Evolutionary conservation across 2,329 filamentous ascomycete species (phyloP).

Genomic region (Paecilomyces formosus): DNA sequence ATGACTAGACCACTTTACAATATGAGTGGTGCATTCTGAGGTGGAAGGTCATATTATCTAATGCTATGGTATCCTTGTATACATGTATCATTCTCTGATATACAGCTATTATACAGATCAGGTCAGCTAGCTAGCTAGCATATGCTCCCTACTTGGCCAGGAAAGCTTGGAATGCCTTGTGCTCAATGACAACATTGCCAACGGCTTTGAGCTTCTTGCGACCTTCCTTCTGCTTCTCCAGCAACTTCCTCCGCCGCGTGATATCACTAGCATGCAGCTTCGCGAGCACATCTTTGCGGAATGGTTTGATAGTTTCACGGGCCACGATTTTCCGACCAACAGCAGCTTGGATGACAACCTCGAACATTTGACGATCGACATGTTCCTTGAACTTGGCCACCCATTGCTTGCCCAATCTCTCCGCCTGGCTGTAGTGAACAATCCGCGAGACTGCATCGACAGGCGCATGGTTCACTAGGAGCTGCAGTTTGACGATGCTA

Average conservation of each 20-base stretch:
- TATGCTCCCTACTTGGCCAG: conserved; percentile 58
- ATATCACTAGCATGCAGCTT: conserved; percentile 92
- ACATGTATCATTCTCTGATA: not conserved
- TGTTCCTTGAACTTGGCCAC: conserved; percentile 95
- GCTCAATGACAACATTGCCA: conserved; percentile 92
- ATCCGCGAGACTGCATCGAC: conserved; percentile 94
- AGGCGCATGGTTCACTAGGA: conserved; percentile 86
- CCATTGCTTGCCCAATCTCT: conserved; percentile 77
- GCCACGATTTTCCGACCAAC: conserved; percentile 78
- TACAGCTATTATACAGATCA: not conserved
- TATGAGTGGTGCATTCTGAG: not conserved
- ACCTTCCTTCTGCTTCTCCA: conserved; percentile 96
- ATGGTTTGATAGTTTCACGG: conserved; percentile 91
- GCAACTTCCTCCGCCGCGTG: conserved; percentile 69
- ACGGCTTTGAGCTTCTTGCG: conserved; percentile 70
- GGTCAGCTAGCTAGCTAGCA: not conserved
- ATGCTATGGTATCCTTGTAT: not conserved
- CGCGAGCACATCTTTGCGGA: conserved; percentile 86
- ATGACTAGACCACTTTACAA: not conserved
- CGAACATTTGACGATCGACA: conserved; percentile 94
- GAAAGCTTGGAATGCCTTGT: conserved; percentile 91
- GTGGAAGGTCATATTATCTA: not conserved
- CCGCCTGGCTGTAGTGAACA: conserved; percentile 73
- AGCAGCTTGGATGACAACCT: conserved; percentile 88
- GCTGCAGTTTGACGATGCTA: conserved; percentile 78